Percentiles rank a stretch among this genome's conserved stretches.
Evolutionary conservation across 1,139 yeast species (phyloP).

Genomic region (Yamadazyma blattariae): DNA sequence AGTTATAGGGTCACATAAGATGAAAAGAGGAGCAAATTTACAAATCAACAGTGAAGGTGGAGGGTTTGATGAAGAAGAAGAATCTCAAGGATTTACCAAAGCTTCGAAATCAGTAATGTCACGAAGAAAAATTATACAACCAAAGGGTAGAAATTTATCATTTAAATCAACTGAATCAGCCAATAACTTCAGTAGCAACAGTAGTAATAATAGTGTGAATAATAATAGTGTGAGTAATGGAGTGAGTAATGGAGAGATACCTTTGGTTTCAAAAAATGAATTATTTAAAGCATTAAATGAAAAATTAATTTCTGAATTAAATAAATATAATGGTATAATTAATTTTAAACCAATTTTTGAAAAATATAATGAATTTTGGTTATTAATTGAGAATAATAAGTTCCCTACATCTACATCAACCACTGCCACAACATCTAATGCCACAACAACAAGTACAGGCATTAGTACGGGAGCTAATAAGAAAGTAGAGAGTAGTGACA

Average conservation of each 20-base stretch:
- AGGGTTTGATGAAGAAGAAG: conserved; percentile 19
- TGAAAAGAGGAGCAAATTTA: conserved; percentile 64
- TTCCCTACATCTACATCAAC: neutral
- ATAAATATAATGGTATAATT: conserved; percentile 48
- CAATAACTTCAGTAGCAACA: neutral
- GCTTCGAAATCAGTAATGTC: conserved; percentile 69
- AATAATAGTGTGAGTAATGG: neutral
- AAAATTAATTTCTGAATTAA: conserved; percentile 53
- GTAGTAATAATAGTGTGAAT: neutral
- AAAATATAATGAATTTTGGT: conserved; percentile 60
- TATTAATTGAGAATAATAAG: conserved; percentile 14
- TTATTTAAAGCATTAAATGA: conserved; percentile 69
- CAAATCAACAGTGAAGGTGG: conserved; percentile 51
- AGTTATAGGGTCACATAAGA: too few species aligned
- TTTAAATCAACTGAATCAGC: conserved; percentile 7
- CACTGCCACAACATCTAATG: conserved; percentile 7
- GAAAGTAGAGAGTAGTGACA: conserved; percentile 33
- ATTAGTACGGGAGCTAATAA: conserved; percentile 13
- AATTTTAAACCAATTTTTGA: conserved; percentile 56
- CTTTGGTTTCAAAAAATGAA: conserved; percentile 26
- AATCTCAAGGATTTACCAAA: conserved; percentile 31
- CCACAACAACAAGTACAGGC: conserved; percentile 7
- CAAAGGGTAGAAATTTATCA: conserved; percentile 32
- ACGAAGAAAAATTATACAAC: conserved; percentile 63
- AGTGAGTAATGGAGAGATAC: neutral